phyloP scores from a whole-genome alignment of 2,329 filamentous ascomycete genomes.

The Exophiala alcalophila region DNA sequence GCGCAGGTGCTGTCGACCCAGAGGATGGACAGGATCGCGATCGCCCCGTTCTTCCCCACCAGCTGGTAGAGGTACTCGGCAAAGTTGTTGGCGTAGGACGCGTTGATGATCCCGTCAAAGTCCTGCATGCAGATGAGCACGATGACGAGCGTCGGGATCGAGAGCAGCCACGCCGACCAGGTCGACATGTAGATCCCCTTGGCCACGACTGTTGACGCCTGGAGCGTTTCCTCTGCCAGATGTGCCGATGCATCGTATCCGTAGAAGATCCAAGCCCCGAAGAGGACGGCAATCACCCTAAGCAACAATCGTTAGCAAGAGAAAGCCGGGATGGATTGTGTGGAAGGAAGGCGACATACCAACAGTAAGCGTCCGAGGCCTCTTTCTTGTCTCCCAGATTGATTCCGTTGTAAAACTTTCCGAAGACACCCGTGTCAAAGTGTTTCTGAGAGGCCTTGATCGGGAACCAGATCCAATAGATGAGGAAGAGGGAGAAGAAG shows the following conservation, averaged over 20 bases:
- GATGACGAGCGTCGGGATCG: conserved; percentile 40
- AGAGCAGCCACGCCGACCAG: conserved; percentile 38
- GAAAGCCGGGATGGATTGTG: neutral
- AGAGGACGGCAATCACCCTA: conserved; percentile 36
- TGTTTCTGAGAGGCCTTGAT: conserved; percentile 34
- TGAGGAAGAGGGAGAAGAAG: conserved; percentile 37
- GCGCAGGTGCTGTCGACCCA: conserved; percentile 42
- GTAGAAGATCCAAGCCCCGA: conserved; percentile 40
- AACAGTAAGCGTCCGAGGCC: conserved; percentile 39
- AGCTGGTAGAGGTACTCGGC: conserved; percentile 42
- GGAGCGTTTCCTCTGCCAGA: conserved; percentile 40
- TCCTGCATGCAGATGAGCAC: conserved; percentile 44
- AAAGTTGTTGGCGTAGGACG: conserved; percentile 40
- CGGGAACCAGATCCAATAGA: conserved; percentile 44
- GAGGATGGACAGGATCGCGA: conserved; percentile 37
- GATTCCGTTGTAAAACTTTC: conserved; percentile 42
- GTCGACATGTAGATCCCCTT: conserved; percentile 42
- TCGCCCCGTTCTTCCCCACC: conserved; percentile 37
- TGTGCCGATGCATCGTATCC: conserved; percentile 34
- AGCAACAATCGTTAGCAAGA: conserved; percentile 3
- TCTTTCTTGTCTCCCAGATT: conserved; percentile 36
- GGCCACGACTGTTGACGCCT: conserved; percentile 38
- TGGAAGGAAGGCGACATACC: conserved; percentile 25
- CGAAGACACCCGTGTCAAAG: conserved; percentile 39
- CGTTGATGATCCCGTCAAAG: conserved; percentile 39